Conservation (phyloP, 306 rosid species). For the Begonia peltatifolia region DNA sequence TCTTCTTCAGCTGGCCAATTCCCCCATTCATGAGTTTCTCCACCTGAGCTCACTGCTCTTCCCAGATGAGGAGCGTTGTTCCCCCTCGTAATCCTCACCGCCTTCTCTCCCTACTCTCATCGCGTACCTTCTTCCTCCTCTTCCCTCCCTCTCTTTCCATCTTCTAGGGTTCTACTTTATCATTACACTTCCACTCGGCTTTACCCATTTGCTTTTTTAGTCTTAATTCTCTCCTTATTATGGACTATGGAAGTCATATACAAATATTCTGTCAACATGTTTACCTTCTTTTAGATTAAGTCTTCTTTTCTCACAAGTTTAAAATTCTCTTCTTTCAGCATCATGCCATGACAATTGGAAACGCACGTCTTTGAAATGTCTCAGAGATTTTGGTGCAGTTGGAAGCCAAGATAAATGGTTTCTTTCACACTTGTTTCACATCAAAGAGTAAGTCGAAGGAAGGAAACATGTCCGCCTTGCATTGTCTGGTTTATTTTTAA, state of each 20-base stretch:
- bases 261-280: too few species aligned
- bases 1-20: conserved; percentile 10
- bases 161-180: neutral
- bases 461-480: too few species aligned
- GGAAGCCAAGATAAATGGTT: conserved; percentile 20
- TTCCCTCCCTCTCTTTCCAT: neutral
- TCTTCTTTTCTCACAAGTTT: conserved; percentile 1
- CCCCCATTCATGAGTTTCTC: neutral
- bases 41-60: neutral
- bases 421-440: conserved; percentile 30
- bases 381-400: conserved; percentile 16
- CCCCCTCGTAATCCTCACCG: conserved; percentile 43
- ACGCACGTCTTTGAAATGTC: conserved; percentile 31
- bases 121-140: conserved; percentile 16
- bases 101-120: conserved; percentile 16
- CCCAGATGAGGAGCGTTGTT: conserved; percentile 73
- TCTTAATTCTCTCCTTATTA: too few species aligned
- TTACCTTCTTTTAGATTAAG: too few species aligned
- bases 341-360: conserved; percentile 22
- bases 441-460: conserved; percentile 39
- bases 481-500: too few species aligned
- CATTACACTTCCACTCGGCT: neutral
- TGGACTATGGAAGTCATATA: too few species aligned
- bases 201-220: neutral
- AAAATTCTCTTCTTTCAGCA: conserved; percentile 25